phyloP scores from a whole-genome alignment of 768 basidiomycete species.

The Vararia minispora region DNA sequence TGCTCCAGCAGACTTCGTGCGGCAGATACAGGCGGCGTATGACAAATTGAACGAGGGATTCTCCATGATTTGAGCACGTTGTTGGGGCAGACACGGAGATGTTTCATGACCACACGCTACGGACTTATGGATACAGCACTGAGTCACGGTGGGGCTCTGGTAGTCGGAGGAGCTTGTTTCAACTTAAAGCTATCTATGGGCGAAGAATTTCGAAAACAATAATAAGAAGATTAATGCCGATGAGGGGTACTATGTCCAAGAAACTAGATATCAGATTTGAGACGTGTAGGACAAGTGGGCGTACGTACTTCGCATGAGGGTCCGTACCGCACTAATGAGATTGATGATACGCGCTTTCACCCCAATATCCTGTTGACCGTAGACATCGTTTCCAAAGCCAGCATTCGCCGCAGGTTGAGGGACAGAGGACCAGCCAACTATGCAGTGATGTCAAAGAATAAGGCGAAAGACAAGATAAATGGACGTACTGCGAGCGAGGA shows the following conservation, averaged over 20 bases:
- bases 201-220: slow-evolving; percentile 67
- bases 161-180: slow-evolving; percentile 1
- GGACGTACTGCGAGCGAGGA: slow-evolving; percentile 77
- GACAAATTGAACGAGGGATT: slow-evolving; percentile 40
- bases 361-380: slow-evolving; percentile 43
- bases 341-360: slow-evolving; percentile 83
- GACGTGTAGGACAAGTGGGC: slow-evolving; percentile 2
- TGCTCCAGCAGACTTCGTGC: slow-evolving; percentile 58
- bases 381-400: slow-evolving; percentile 56
- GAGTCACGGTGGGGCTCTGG: no score
- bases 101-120: no score
- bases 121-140: no score
- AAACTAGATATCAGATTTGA: slow-evolving; percentile 8
- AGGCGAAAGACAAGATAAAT: slow-evolving; percentile 1
- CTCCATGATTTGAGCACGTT: background rate
- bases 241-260: slow-evolving; percentile 80
- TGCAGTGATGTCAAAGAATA: slow-evolving; percentile 13
- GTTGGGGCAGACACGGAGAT: background rate
- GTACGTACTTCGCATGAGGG: slow-evolving; percentile 90
- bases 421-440: slow-evolving; percentile 85
- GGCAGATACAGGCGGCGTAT: slow-evolving; percentile 68
- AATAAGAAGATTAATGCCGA: slow-evolving; percentile 76
- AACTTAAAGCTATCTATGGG: slow-evolving; percentile 5
- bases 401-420: slow-evolving; percentile 45
- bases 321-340: slow-evolving; percentile 90